Evolutionary conservation across 805 yeast species (phyloP).

Genomic region (Sugiyamaella lignohabitans): DNA sequence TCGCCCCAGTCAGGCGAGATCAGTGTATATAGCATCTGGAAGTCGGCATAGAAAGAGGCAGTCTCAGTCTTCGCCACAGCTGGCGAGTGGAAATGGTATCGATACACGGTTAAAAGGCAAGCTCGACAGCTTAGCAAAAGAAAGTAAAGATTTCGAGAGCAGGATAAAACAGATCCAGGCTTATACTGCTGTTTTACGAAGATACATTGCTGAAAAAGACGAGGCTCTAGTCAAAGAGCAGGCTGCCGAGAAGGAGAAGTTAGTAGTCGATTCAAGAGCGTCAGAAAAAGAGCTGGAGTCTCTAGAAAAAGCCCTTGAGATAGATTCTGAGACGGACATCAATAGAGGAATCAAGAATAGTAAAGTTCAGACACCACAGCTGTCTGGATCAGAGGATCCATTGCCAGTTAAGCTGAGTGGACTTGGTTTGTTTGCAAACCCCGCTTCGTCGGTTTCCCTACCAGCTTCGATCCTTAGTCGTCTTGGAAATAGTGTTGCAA

Average conservation of each 20-base stretch:
- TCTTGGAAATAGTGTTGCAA: conserved; percentile 15
- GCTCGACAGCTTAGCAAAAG: neutral
- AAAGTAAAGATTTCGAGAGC: conserved; percentile 9
- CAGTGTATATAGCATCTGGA: conserved; percentile 2
- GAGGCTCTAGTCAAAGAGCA: conserved; percentile 17
- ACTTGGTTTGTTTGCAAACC: conserved; percentile 13
- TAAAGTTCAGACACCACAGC: neutral
- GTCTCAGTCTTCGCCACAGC: no score
- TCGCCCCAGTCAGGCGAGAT: no score
- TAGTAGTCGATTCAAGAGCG: conserved; percentile 9
- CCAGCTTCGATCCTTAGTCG: conserved; percentile 18
- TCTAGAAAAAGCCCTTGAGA: conserved; percentile 13
- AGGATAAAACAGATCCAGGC: conserved; percentile 17
- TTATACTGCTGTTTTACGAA: conserved; percentile 12
- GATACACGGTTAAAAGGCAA: neutral
- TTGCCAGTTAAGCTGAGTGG: conserved; percentile 2
- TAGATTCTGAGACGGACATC: conserved; percentile 7
- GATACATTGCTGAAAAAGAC: conserved; percentile 13
- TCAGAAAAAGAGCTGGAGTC: conserved; percentile 17
- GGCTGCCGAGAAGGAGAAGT: conserved; percentile 11
- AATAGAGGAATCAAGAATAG: neutral
- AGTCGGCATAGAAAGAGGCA: neutral
- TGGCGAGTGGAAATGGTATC: neutral
- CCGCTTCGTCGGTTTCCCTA: conserved; percentile 8
- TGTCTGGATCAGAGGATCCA: no score